These are phyloP conservation scores for Elsinoe necatrix DNA, from an alignment of 2,329 filamentous ascomycete species.

Conservation along the genomic window DNA sequence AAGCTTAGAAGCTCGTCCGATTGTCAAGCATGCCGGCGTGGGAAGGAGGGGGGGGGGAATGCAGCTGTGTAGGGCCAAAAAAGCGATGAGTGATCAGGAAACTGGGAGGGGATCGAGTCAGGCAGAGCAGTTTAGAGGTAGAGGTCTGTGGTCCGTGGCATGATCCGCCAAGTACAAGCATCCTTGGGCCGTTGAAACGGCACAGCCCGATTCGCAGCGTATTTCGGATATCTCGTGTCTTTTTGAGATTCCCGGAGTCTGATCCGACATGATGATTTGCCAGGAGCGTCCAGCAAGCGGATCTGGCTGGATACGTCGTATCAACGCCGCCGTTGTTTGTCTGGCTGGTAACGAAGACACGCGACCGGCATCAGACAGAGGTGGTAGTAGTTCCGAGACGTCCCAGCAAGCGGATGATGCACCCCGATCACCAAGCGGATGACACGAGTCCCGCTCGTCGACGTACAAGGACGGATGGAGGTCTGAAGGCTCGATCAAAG, in stretches of 20 bases:
- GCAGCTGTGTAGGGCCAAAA: background rate
- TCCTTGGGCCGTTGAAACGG: background rate
- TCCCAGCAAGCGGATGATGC: background rate
- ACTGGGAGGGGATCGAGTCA: background rate
- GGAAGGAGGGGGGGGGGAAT: background rate
- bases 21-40: background rate
- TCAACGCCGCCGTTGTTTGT: background rate
- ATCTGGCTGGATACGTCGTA: background rate
- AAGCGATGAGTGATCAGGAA: constrained; percentile 10
- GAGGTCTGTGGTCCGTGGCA: background rate
- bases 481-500: background rate
- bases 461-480: background rate
- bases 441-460: background rate
- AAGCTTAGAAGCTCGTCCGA: background rate
- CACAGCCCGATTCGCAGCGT: background rate
- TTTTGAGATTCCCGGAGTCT: background rate
- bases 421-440: background rate
- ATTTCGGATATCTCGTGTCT: background rate
- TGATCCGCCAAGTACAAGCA: background rate
- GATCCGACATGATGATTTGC: background rate
- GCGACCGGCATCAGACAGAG: background rate
- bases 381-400: background rate
- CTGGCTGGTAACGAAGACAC: background rate
- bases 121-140: background rate
- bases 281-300: background rate